These are phyloP conservation scores for Saccharomycopsis crataegensis DNA, from an alignment of 1,139 yeast genomes.

Conservation along the genomic window DNA sequence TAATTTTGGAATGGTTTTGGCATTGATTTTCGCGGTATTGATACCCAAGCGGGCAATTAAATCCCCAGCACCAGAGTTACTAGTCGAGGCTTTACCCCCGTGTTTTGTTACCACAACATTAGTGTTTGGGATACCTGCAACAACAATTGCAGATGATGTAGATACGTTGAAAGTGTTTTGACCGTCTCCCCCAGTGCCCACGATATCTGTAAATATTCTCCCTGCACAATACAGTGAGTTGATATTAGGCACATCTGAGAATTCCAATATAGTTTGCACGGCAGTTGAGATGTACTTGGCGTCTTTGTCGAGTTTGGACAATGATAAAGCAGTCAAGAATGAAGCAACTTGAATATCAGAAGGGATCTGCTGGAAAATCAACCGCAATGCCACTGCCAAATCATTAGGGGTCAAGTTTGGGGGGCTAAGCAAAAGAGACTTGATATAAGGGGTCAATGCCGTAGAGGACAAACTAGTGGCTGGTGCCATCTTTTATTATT, in stretches of 20 bases:
- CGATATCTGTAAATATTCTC: conserved; percentile 72
- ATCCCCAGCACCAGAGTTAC: conserved; percentile 91
- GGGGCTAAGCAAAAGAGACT: conserved; percentile 4
- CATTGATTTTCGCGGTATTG: conserved; percentile 61
- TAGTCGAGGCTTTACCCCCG: conserved; percentile 95
- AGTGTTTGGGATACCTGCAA: conserved; percentile 62
- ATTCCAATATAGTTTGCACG: conserved; percentile 59
- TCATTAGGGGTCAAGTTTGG: conserved; percentile 46
- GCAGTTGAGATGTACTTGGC: conserved; percentile 83
- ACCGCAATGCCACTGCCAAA: conserved; percentile 49
- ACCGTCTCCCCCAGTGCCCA: conserved; percentile 98
- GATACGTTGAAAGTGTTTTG: conserved; percentile 95
- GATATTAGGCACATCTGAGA: conserved; percentile 41
- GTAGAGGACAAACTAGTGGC: neutral
- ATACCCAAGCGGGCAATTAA: conserved; percentile 70
- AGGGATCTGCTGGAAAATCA: conserved; percentile 52
- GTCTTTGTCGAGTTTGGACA: conserved; percentile 72
- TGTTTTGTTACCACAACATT: conserved; percentile 35
- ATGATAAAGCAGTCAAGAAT: conserved; percentile 68
- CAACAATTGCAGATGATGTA: conserved; percentile 89
- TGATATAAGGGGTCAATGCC: conserved; percentile 13
- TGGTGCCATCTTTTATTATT: too few species aligned
- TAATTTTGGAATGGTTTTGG: conserved; percentile 56
- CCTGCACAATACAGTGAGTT: conserved; percentile 20
- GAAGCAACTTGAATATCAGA: conserved; percentile 70